Conservation (phyloP, 2,329 filamentous ascomycete species). For the Aspergillus floridensis region DNA sequence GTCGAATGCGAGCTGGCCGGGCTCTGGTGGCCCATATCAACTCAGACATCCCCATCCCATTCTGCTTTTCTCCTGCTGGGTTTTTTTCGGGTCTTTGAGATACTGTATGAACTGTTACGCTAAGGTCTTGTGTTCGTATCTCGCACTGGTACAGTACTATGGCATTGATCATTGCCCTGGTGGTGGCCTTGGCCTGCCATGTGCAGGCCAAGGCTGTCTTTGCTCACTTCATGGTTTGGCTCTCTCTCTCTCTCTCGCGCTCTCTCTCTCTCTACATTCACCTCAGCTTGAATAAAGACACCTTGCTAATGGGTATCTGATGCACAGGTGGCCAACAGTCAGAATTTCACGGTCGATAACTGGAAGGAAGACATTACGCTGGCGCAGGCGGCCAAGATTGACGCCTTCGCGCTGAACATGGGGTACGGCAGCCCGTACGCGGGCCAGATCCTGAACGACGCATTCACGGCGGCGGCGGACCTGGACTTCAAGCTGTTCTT, state of each 20-base stretch:
- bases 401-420: slow-evolving; percentile 44
- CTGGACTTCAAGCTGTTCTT: slow-evolving; percentile 37
- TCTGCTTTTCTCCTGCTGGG: background rate
- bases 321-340: slow-evolving; percentile 26
- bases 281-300: background rate
- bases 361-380: slow-evolving; percentile 36
- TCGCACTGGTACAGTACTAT: background rate
- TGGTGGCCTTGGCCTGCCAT: slow-evolving; percentile 8
- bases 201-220: slow-evolving; percentile 27
- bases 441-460: slow-evolving; percentile 18
- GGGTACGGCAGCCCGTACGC: slow-evolving; percentile 27
- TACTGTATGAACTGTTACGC: background rate
- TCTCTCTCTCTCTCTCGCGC: background rate
- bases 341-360: slow-evolving; percentile 22
- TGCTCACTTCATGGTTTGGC: slow-evolving; percentile 34
- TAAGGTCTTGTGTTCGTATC: background rate
- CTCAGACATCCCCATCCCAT: background rate
- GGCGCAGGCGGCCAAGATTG: slow-evolving; percentile 39
- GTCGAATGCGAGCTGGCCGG: background rate
- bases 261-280: too few relatives aligned
- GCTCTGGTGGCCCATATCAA: background rate
- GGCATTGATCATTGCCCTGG: background rate
- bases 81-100: background rate
- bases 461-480: slow-evolving; percentile 26
- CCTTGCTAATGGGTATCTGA: background rate